Evolutionary conservation across 2,329 filamentous ascomycete species (phyloP).

Genomic region (Paecilomyces niveus): DNA sequence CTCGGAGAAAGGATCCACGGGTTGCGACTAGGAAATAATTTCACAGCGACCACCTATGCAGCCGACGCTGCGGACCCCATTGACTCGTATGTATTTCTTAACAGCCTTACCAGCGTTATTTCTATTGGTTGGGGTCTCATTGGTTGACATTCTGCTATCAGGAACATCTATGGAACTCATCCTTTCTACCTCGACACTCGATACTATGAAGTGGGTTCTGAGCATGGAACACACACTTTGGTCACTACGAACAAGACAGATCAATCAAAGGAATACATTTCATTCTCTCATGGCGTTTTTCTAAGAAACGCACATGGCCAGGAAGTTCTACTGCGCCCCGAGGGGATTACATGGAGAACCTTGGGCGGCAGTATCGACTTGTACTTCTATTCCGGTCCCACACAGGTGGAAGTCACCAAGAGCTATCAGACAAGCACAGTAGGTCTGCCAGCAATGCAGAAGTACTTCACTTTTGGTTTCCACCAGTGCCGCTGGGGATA

Average conservation of each 20-base stretch:
- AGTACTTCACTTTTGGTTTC: slow-evolving; percentile 74
- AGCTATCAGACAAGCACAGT: slow-evolving; percentile 62
- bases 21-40: slow-evolving; percentile 64
- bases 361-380: slow-evolving; percentile 72
- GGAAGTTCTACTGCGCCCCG: slow-evolving; percentile 59
- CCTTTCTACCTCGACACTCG: slow-evolving; percentile 74
- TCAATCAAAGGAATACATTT: slow-evolving; percentile 50
- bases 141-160: slow-evolving; percentile 6
- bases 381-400: slow-evolving; percentile 71
- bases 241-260: slow-evolving; percentile 48
- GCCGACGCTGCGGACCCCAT: slow-evolving; percentile 57
- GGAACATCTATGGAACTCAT: slow-evolving; percentile 69
- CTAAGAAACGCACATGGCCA: slow-evolving; percentile 70
- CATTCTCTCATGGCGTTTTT: slow-evolving; percentile 70
- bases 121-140: not conserved
- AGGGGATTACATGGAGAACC: slow-evolving; percentile 64
- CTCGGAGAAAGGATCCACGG: slow-evolving; percentile 67
- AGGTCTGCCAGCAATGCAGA: slow-evolving; percentile 69
- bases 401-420: slow-evolving; percentile 59
- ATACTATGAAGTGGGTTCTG: slow-evolving; percentile 55
- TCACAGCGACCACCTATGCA: slow-evolving; percentile 61
- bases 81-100: slow-evolving; percentile 30
- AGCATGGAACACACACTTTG: slow-evolving; percentile 45
- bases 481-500: slow-evolving; percentile 85
- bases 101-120: not conserved